Evolutionary conservation across 1,284 basidiomycete genomes (phyloP).

Genomic region (Apiotrichum domesticum): DNA sequence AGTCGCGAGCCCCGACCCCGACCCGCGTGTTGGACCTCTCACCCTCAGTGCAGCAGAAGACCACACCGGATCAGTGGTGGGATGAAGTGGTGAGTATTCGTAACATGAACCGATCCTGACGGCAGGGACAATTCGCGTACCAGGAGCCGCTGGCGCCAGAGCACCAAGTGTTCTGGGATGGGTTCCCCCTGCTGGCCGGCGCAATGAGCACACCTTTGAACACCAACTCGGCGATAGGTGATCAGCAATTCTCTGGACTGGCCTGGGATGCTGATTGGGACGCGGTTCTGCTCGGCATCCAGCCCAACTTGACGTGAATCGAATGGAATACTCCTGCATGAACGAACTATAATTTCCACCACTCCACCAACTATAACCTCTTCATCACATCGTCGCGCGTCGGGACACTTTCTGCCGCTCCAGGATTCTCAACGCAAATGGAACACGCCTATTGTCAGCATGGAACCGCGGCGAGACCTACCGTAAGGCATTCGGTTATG

Average conservation of each 20-base stretch:
- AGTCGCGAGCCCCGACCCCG: constrained; percentile 8
- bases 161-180: constrained; percentile 19
- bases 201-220: constrained; percentile 14
- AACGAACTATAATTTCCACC: background rate
- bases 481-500: constrained; percentile 3
- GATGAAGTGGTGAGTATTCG: constrained; percentile 13
- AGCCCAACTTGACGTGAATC: background rate
- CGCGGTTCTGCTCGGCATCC: constrained; percentile 7
- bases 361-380: background rate
- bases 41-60: constrained; percentile 8
- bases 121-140: constrained; percentile 16
- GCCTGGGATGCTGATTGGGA: constrained; percentile 12
- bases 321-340: background rate
- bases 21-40: background rate
- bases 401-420: constrained; percentile 8
- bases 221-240: background rate
- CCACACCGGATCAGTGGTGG: constrained; percentile 19
- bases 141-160: constrained; percentile 14
- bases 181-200: constrained; percentile 16
- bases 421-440: constrained; percentile 8
- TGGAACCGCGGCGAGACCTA: background rate
- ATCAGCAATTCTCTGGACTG: constrained; percentile 1
- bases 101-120: background rate
- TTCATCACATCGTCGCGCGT: constrained; percentile 1
- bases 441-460: constrained; percentile 3